Conservation (phyloP, 2,329 filamentous ascomycete genomes). For the Didymella arachidicola region DNA sequence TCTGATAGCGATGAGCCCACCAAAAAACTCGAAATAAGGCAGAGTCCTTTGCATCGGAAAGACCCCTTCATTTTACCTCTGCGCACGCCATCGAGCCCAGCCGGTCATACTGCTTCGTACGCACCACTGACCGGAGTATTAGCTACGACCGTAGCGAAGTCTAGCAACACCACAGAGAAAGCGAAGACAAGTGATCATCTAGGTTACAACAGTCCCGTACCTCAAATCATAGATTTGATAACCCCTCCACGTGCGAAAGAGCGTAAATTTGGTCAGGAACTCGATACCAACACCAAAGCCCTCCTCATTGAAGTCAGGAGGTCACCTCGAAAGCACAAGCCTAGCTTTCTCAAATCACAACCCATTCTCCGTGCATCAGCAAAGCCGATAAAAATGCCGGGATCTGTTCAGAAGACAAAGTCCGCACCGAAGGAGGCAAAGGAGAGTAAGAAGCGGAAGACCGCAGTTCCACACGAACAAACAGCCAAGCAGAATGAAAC, state of each 20-base stretch:
- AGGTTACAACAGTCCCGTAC: not conserved
- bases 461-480: not conserved
- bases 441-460: constrained; percentile 5
- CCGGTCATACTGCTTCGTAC: not conserved
- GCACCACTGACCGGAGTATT: no score
- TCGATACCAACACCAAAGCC: constrained; percentile 5
- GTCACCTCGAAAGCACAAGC: constrained; percentile 4
- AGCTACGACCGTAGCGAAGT: not conserved
- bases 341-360: not conserved
- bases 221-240: not conserved
- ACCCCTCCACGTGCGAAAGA: not conserved
- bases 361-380: not conserved
- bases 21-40: not conserved
- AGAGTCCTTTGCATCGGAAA: no score
- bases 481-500: not conserved
- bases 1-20: not conserved
- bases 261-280: constrained; percentile 11
- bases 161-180: not conserved
- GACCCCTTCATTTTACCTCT: not conserved
- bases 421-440: not conserved
- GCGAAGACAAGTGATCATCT: not conserved
- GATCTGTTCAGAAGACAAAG: not conserved
- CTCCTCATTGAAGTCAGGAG: not conserved
- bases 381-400: not conserved
- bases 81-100: not conserved